Evolutionary conservation across 257 asterid species (phyloP).

Genomic region (Solanum chaucha): DNA sequence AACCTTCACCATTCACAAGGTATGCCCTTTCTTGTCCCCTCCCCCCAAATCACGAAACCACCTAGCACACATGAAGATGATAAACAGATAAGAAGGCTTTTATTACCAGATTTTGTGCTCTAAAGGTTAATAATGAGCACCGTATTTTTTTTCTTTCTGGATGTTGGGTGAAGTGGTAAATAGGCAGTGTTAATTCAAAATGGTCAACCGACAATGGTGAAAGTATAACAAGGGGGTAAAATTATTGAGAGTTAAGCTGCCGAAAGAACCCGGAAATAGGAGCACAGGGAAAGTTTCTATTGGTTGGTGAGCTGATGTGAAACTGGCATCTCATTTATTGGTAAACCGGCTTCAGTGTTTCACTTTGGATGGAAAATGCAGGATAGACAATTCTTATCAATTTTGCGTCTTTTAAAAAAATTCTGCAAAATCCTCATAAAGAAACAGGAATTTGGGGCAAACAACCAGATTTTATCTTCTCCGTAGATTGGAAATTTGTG

Average conservation of each 20-base stretch:
- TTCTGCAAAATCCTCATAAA: background rate
- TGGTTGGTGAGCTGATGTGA: background rate
- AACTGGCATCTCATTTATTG: background rate
- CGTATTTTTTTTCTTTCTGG: background rate
- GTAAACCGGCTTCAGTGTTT: background rate
- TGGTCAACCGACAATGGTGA: background rate
- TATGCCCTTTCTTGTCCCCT: background rate
- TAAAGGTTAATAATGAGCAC: background rate
- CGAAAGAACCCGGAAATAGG: background rate
- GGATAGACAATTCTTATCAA: background rate
- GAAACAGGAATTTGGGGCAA: background rate
- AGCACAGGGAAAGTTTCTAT: background rate
- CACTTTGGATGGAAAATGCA: background rate
- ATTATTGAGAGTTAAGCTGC: background rate
- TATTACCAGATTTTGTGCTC: background rate
- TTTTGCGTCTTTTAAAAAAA: background rate
- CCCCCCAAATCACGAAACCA: background rate
- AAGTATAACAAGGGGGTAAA: background rate
- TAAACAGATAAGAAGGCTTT: background rate
- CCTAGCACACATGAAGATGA: background rate
- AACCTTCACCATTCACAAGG: conserved; percentile 95
- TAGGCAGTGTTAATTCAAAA: background rate
- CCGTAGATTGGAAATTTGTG: background rate
- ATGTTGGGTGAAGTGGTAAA: background rate
- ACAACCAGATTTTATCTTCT: background rate